Evolutionary conservation across 2,329 filamentous ascomycete species (phyloP).

Genomic region (Reticulascus tulasneorum): DNA sequence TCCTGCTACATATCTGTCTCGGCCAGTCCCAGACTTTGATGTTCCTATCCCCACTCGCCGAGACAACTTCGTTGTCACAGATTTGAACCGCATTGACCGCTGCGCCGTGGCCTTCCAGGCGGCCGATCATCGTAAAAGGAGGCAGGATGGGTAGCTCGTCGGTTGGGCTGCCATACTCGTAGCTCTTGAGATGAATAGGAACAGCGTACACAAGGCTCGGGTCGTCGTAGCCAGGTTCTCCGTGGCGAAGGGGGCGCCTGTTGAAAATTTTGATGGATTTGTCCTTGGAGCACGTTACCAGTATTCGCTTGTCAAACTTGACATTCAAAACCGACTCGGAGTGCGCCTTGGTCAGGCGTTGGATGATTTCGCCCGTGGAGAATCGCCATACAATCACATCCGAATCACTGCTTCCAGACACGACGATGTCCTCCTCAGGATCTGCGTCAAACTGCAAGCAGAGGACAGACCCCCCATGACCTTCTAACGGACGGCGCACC

Average conservation of each 20-base stretch:
- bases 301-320: slow-evolving; percentile 82
- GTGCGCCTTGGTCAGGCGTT: slow-evolving; percentile 73
- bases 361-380: slow-evolving; percentile 79
- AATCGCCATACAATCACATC: slow-evolving; percentile 90
- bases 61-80: slow-evolving; percentile 79
- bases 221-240: slow-evolving; percentile 52
- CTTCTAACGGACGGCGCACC: slow-evolving; percentile 66
- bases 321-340: slow-evolving; percentile 90
- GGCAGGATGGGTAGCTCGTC: slow-evolving; percentile 51
- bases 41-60: slow-evolving; percentile 86
- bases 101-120: slow-evolving; percentile 77
- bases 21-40: slow-evolving; percentile 96
- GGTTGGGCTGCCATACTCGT: slow-evolving; percentile 43
- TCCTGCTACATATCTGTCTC: slow-evolving; percentile 69
- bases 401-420: slow-evolving; percentile 91
- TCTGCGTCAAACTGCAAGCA: slow-evolving; percentile 93
- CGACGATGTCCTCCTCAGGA: slow-evolving; percentile 84
- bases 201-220: slow-evolving; percentile 46
- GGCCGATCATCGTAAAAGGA: slow-evolving; percentile 74
- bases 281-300: slow-evolving; percentile 97
- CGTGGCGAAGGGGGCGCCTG: slow-evolving; percentile 60
- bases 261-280: slow-evolving; percentile 97
- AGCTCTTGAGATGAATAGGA: slow-evolving; percentile 46
- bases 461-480: slow-evolving; percentile 81
- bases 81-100: slow-evolving; percentile 97